Evolutionary conservation across 78 protist genomes (phyloP).

Genomic region (Capsaspora owczarzaki): DNA sequence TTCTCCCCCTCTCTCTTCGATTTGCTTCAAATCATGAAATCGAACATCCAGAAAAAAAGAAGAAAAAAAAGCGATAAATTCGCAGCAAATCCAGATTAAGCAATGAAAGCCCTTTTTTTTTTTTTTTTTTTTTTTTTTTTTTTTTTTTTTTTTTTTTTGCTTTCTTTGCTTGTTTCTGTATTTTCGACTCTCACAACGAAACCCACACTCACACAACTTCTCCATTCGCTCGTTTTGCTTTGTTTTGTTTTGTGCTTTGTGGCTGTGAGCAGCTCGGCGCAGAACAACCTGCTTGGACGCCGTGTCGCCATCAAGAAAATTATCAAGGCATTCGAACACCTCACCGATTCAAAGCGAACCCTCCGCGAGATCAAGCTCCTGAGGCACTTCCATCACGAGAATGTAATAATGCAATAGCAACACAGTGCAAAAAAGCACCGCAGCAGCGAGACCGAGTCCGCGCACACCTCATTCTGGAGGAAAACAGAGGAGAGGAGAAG

Average conservation of each 20-base stretch:
- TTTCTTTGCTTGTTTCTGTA: not conserved
- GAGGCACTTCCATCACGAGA: constrained; percentile 67
- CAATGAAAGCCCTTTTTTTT: too few species aligned
- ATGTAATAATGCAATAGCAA: not conserved
- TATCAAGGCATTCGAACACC: constrained; percentile 73
- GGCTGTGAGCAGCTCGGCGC: not conserved
- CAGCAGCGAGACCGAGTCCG: too few species aligned
- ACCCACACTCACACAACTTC: not conserved
- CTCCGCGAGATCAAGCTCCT: constrained; percentile 91
- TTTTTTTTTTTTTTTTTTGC: not conserved
- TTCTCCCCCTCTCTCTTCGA: not conserved
- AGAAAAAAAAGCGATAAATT: too few species aligned
- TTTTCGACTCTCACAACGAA: not conserved
- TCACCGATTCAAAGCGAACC: constrained; percentile 81
- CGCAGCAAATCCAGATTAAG: too few species aligned
- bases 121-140: too few species aligned
- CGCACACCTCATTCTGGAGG: too few species aligned
- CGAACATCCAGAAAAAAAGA: too few species aligned
- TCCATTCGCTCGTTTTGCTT: not conserved
- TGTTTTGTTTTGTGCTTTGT: too few species aligned
- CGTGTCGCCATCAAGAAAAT: constrained; percentile 92
- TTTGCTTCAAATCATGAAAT: not conserved
- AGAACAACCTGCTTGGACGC: not conserved
- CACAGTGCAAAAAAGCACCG: too few species aligned
- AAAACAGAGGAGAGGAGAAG: too few species aligned